Base-by-base conservation (phyloP, 495 filamentous ascomycete species). In the Neurospora sp. region DNA sequence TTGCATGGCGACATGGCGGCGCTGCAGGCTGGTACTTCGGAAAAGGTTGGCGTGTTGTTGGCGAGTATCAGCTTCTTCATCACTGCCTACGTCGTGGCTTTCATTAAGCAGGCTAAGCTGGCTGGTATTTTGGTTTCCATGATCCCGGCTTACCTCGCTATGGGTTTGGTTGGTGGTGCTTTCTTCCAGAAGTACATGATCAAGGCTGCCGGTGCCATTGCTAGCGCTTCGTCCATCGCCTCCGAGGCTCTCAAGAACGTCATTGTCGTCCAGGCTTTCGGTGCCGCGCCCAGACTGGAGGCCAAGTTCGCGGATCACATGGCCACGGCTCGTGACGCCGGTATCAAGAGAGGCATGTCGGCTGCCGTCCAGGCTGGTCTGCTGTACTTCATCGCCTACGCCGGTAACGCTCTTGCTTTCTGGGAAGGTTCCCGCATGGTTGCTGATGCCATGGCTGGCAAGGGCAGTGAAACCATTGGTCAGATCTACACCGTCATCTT, bases 161-260 rank as follows among this genome's bases (percentile, higher is more conserved):
- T 91, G 88, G 84, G 86, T 1, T 78, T 89, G 37, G 83, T 88
- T 46, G 89, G 90, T 27, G 87, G 89, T 31, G 78, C 84, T 39
- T 89, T 85, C 74, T 82, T 91, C 37, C 83, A 87, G 37, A 90
- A 89, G 77, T 90, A 86, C 74, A 83, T 87, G 2, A 81, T 79
- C 7, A 76, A 75, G 16, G 86, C 86, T 75, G 84, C 87, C 0
- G 83, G 90, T 23, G 80, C 82, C 73, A 84, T 85, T 16, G 83
- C 84, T 18, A 78, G 77, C 5, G 88, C 72, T 16, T 76, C 77
- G 39, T 93, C 90, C 0, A 88, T 98, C 18, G 94, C 92, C 0
- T 94, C 97, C 79, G 94, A 98, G 82, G 93, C 96, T 70, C 88
- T 98, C 77, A 93, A 90, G 74, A 94, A 93, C 6, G 91, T 97